These are phyloP conservation scores for Tuber brumale DNA, from an alignment of 495 filamentous ascomycete species.

Conservation along the genomic window DNA sequence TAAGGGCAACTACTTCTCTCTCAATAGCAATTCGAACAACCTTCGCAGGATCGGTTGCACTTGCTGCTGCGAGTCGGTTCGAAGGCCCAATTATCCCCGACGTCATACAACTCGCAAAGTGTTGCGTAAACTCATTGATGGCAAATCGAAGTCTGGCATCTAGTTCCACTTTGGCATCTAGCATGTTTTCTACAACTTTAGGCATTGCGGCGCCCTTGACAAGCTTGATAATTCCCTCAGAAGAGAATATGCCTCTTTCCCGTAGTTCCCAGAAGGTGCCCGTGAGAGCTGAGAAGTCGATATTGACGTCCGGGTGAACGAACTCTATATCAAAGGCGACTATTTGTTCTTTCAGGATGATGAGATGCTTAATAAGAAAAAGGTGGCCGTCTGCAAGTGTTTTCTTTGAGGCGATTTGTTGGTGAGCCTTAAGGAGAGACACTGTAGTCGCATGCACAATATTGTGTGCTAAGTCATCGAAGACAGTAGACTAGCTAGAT, in stretches of 20 bases:
- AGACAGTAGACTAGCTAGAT: constrained; percentile 53
- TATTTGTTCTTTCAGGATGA: constrained; percentile 69
- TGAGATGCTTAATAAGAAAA: constrained; percentile 67
- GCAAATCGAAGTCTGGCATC: constrained; percentile 41
- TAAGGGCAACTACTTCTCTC: constrained; percentile 31
- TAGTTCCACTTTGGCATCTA: constrained; percentile 56
- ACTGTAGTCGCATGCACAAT: constrained; percentile 67
- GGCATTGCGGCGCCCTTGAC: constrained; percentile 57
- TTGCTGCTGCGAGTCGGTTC: constrained; percentile 27
- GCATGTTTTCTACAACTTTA: constrained; percentile 60
- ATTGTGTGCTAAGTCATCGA: constrained; percentile 70
- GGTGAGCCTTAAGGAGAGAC: constrained; percentile 58
- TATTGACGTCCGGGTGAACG: constrained; percentile 57
- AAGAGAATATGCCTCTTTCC: constrained; percentile 64
- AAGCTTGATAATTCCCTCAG: constrained; percentile 53
- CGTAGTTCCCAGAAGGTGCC: constrained; percentile 67
- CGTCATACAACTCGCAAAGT: constrained; percentile 39
- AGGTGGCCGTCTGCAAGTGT: constrained; percentile 57
- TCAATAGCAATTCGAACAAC: constrained; percentile 23
- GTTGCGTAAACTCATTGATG: constrained; percentile 36
- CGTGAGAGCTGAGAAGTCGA: constrained; percentile 64
- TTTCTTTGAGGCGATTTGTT: constrained; percentile 48
- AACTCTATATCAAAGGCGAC: constrained; percentile 71
- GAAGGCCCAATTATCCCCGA: constrained; percentile 22
- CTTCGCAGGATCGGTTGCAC: constrained; percentile 33